These are phyloP conservation scores for Mortierella hygrophila DNA, from an alignment of 192 early-diverging fungal genomes.

Conservation along the genomic window DNA sequence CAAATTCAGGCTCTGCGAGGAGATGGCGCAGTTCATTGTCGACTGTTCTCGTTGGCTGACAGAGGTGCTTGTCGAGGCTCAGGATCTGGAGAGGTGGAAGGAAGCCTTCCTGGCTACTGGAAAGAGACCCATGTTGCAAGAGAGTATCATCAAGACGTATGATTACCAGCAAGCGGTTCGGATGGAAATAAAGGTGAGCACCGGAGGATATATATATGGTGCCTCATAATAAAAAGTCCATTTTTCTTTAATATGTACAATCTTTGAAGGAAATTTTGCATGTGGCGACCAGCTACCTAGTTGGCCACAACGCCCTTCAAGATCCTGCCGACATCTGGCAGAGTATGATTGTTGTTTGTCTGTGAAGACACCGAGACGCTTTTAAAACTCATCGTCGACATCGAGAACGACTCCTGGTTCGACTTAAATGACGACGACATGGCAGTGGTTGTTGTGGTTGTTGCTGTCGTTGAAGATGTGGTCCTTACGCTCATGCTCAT, in stretches of 20 bases:
- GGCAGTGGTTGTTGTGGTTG: conserved; percentile 2
- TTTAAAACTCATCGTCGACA: not conserved
- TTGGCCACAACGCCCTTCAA: not conserved
- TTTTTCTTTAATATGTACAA: not conserved
- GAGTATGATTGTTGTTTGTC: not conserved
- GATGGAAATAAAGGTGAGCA: too few relatives aligned
- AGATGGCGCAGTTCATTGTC: too few relatives aligned
- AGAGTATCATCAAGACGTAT: too few relatives aligned
- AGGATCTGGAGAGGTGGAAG: too few relatives aligned
- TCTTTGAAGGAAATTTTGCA: not conserved
- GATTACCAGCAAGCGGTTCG: too few relatives aligned
- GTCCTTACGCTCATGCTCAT: not conserved
- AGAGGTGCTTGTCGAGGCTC: too few relatives aligned
- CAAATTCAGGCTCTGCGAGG: too few relatives aligned
- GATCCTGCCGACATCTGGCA: not conserved
- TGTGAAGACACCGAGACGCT: not conserved
- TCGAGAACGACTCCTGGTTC: not conserved
- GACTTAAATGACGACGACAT: not conserved
- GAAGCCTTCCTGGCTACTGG: too few relatives aligned
- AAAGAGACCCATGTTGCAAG: too few relatives aligned
- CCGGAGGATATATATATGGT: too few relatives aligned
- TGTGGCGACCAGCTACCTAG: not conserved
- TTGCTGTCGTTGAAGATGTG: not conserved
- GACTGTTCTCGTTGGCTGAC: too few relatives aligned
- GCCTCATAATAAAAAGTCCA: not conserved